phyloP scores from a whole-genome alignment of 2,329 filamentous ascomycete genomes.

The Hymenoscyphus albidus region DNA sequence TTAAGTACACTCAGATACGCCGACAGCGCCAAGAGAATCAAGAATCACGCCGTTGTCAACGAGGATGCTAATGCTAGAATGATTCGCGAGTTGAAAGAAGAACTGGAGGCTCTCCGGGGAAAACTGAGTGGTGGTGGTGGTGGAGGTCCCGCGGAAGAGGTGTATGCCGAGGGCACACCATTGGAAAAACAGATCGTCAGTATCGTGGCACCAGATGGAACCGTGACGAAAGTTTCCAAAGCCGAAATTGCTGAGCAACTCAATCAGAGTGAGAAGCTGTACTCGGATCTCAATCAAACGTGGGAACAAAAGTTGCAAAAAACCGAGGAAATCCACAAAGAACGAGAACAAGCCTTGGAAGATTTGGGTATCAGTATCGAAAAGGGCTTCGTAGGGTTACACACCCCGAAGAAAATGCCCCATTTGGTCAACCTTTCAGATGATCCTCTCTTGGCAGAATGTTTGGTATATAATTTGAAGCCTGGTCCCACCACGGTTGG shows the following conservation, averaged over 20 bases:
- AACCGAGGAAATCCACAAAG: conserved; percentile 96
- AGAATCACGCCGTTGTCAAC: conserved; percentile 99
- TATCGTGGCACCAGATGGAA: conserved; percentile 80
- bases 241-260: conserved; percentile 97
- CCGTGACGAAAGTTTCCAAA: conserved; percentile 92
- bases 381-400: conserved; percentile 92
- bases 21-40: conserved; percentile 96
- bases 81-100: conserved; percentile 97
- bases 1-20: conserved; percentile 93
- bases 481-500: conserved; percentile 91
- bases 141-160: conserved; percentile 64
- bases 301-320: conserved; percentile 96
- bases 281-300: conserved; percentile 94
- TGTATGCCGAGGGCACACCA: conserved; percentile 89
- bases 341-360: conserved; percentile 89
- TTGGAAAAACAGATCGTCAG: conserved; percentile 95
- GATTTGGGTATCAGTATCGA: conserved; percentile 98
- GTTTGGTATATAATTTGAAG: conserved; percentile 96
- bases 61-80: conserved; percentile 98
- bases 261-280: conserved; percentile 92
- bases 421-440: conserved; percentile 98
- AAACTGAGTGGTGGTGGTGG: conserved; percentile 66
- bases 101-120: conserved; percentile 77
- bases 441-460: conserved; percentile 89
- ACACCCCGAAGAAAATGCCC: conserved; percentile 98